These are phyloP conservation scores for Sporobolomyces phaffii DNA, from an alignment of 768 basidiomycete species.

Conservation along the genomic window DNA sequence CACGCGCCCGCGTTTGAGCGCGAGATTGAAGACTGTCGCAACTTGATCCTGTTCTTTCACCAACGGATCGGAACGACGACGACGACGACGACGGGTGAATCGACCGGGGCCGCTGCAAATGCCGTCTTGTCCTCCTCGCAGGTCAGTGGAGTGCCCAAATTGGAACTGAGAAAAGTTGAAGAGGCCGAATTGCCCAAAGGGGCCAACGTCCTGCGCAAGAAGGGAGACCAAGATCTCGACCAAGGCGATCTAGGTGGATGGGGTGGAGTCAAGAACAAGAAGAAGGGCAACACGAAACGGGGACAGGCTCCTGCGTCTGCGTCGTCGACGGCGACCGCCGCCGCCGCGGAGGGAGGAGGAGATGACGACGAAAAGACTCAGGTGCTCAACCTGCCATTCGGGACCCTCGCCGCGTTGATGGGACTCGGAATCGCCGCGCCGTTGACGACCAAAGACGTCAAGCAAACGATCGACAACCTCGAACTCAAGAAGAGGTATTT, in stretches of 20 bases:
- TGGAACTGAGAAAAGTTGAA: constrained; percentile 81
- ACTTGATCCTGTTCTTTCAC: constrained; percentile 74
- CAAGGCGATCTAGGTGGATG: constrained; percentile 53
- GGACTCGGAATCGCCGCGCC: constrained; percentile 86
- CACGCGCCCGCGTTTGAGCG: constrained; percentile 79
- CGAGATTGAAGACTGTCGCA: constrained; percentile 94
- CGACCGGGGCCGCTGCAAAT: constrained; percentile 37
- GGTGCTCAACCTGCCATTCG: constrained; percentile 68
- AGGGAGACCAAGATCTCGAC: constrained; percentile 73
- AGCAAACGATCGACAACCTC: constrained; percentile 79
- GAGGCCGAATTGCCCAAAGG: constrained; percentile 57
- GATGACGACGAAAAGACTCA: too few relatives aligned
- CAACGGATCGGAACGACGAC: constrained; percentile 31
- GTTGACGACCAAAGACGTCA: constrained; percentile 64
- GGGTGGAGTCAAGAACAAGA: constrained; percentile 62
- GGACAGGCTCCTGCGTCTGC: constrained; percentile 15
- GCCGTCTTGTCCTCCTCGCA: constrained; percentile 39
- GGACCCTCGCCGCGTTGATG: constrained; percentile 81
- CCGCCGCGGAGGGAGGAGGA: too few relatives aligned
- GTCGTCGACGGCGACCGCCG: constrained; percentile 31
- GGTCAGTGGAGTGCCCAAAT: constrained; percentile 64
- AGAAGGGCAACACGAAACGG: constrained; percentile 44
- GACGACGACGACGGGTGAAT: constrained; percentile 41
- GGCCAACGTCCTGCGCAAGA: constrained; percentile 84
- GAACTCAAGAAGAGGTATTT: constrained; percentile 93